A percentile compares a stretch with the other conserved stretches of the same genome.
Conservation (phyloP, 768 basidiomycete genomes). For the Tylopilus vinaceipallidus region DNA sequence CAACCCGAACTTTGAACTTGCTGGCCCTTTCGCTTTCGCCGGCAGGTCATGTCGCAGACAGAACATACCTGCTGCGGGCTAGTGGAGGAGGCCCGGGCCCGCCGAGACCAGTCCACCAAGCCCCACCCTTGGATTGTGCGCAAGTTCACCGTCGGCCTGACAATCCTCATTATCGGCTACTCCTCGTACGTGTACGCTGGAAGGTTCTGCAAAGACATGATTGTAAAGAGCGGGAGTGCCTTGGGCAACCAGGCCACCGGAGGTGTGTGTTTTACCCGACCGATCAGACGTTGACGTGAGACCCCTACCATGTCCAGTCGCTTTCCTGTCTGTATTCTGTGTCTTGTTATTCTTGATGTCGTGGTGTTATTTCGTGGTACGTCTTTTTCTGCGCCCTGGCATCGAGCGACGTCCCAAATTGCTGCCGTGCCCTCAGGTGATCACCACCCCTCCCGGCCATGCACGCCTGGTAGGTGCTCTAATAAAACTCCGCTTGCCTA, state of each 20-base stretch:
- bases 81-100: constrained; percentile 47
- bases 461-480: constrained; percentile 56
- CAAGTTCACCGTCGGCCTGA: constrained; percentile 65
- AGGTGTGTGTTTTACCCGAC: constrained; percentile 52
- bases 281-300: constrained; percentile 2
- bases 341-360: constrained; percentile 66
- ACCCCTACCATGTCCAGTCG: constrained; percentile 44
- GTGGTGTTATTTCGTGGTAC: constrained; percentile 78
- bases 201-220: constrained; percentile 67
- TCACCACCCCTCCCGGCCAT: constrained; percentile 65
- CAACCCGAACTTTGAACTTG: constrained; percentile 8
- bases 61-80: constrained; percentile 45
- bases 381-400: constrained; percentile 15
- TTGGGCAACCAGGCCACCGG: constrained; percentile 53
- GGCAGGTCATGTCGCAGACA: constrained; percentile 16
- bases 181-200: constrained; percentile 77
- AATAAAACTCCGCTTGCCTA: neutral
- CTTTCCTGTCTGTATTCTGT: constrained; percentile 59
- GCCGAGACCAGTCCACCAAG: constrained; percentile 38
- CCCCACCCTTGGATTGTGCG: constrained; percentile 73
- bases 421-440: constrained; percentile 41
- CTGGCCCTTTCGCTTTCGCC: no score
- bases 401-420: neutral
- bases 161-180: constrained; percentile 62
- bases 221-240: constrained; percentile 43